These are phyloP conservation scores for Bothriochloa decipiens DNA, from an alignment of 176 grass and related monocot species.

Conservation along the genomic window DNA sequence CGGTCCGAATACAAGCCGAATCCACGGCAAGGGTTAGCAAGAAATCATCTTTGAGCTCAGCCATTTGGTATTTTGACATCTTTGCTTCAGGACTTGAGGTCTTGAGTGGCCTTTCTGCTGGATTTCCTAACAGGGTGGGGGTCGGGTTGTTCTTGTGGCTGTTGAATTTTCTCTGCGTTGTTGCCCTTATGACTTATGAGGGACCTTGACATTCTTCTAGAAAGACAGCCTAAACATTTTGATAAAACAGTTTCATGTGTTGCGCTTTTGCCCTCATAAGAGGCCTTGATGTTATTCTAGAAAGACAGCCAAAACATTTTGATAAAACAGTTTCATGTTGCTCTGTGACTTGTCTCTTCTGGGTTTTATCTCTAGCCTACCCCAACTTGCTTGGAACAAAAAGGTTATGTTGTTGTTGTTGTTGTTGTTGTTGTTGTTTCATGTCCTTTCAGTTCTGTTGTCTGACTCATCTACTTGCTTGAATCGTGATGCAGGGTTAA, in stretches of 20 bases:
- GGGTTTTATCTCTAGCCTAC: too few species aligned
- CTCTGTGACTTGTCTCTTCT: too few species aligned
- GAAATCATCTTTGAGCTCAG: not conserved
- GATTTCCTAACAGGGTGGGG: too few species aligned
- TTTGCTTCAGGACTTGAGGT: not conserved
- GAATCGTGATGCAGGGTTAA: conserved; percentile 39
- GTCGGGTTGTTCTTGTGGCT: not conserved
- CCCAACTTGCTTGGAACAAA: too few species aligned
- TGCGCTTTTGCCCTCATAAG: too few species aligned
- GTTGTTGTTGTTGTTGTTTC: too few species aligned
- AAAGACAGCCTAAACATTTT: not conserved
- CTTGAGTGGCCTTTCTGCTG: conserved; percentile 1
- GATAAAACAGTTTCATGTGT: not conserved
- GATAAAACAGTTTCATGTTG: not conserved
- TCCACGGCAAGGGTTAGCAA: too few species aligned
- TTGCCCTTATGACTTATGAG: not conserved
- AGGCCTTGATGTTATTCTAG: too few species aligned
- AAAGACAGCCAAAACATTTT: not conserved
- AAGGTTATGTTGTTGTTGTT: too few species aligned
- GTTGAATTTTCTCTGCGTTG: not conserved
- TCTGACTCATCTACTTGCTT: not conserved
- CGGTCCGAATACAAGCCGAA: too few species aligned
- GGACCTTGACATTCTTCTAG: not conserved
- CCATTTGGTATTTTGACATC: not conserved
- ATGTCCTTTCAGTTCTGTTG: not conserved